Evolutionary conservation across 208 protist genomes (phyloP).

Genomic region (Leishmania braziliensis): DNA sequence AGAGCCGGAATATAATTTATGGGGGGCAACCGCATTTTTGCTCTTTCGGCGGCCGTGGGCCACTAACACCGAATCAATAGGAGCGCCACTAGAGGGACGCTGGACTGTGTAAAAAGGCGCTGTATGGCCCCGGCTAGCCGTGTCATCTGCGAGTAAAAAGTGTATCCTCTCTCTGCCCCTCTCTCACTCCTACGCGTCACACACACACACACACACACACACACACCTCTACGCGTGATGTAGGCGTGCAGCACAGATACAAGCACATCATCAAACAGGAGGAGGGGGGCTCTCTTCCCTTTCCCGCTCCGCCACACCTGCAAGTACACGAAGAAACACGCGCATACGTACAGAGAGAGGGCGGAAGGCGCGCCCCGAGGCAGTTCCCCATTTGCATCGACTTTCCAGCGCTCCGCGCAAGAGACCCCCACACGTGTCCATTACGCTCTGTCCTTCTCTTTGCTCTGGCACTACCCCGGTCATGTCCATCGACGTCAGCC

Average conservation of each 20-base stretch:
- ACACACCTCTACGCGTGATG: background rate
- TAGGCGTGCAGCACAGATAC: background rate
- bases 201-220: background rate
- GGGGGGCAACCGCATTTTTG: too few species aligned
- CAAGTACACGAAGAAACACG: background rate
- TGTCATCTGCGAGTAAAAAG: background rate
- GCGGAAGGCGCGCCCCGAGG: background rate
- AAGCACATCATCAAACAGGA: background rate
- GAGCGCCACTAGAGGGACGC: background rate
- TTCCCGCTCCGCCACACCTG: background rate
- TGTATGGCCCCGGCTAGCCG: background rate
- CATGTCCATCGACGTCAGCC: conserved; percentile 32
- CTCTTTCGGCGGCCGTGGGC: too few species aligned
- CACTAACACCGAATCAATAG: too few species aligned
- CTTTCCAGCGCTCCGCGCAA: background rate
- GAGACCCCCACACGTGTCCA: background rate
- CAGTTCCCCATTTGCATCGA: background rate
- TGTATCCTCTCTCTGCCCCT: background rate
- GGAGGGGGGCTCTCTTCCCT: background rate
- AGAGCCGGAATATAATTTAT: too few species aligned
- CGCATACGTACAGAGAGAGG: background rate
- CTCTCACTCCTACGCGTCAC: background rate
- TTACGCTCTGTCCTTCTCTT: conserved; percentile 3
- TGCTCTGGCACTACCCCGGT: too few species aligned
- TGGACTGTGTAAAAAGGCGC: too few species aligned